Percentiles rank a stretch among this genome's conserved stretches.
phyloP scores from a whole-genome alignment of 140 eudicot species.

The Cichorium intybus region DNA sequence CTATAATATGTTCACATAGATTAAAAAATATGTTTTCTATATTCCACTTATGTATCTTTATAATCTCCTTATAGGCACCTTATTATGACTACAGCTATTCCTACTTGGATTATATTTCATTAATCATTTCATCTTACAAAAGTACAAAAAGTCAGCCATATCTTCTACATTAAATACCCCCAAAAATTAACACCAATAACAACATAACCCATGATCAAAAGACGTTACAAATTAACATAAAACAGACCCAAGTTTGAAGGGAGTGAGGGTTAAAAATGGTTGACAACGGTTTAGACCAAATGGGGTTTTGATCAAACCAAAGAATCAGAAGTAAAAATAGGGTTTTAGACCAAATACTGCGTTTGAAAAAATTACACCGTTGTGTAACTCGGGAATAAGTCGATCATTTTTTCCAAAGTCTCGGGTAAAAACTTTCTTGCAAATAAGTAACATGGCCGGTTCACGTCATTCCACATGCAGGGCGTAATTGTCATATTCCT shows the following conservation, averaged over 20 bases:
- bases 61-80: background rate
- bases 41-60: background rate
- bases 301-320: slow-evolving; percentile 38
- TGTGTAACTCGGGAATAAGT: slow-evolving; percentile 65
- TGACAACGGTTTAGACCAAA: no score
- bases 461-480: slow-evolving; percentile 83
- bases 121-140: slow-evolving; percentile 27
- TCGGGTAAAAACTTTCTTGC: slow-evolving; percentile 87
- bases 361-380: no score
- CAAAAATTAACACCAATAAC: slow-evolving; percentile 1
- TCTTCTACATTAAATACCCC: slow-evolving; percentile 4
- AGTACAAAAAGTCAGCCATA: slow-evolving; percentile 25
- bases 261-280: slow-evolving; percentile 26
- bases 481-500: slow-evolving; percentile 45
- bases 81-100: no score
- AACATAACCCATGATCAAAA: background rate
- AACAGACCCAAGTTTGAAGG: slow-evolving; percentile 30
- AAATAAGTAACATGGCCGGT: slow-evolving; percentile 80
- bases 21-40: no score
- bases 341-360: no score
- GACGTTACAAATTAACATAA: slow-evolving; percentile 11
- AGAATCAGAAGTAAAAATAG: slow-evolving; percentile 43
- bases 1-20: no score
- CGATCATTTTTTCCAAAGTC: slow-evolving; percentile 51
- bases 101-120: slow-evolving; percentile 16